A percentile compares a stretch with the other conserved stretches of the same genome.
These are phyloP conservation scores for Themeda triandra DNA, from an alignment of 176 grass and related monocot species.

Conservation along the genomic window DNA sequence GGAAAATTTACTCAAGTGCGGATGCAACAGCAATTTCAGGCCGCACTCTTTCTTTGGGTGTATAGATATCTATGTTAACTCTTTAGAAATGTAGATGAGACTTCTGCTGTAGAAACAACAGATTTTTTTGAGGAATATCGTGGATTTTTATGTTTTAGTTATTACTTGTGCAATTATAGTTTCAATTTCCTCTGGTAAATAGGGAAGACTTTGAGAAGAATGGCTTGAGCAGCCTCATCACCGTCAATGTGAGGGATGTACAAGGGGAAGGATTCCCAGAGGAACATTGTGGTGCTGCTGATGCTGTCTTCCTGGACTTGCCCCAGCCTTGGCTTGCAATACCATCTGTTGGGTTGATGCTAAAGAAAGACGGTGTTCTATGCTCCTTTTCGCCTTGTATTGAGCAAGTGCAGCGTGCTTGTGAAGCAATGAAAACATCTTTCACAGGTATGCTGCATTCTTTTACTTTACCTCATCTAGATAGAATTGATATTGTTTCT, in stretches of 20 bases:
- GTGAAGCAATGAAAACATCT: constrained; percentile 47
- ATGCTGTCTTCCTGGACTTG: constrained; percentile 86
- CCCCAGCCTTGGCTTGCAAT: constrained; percentile 89
- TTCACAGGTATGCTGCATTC: constrained; percentile 68
- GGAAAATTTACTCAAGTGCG: no score
- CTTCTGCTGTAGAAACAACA: no score
- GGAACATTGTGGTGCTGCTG: constrained; percentile 47
- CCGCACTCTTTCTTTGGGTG: no score
- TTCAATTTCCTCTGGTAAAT: no score
- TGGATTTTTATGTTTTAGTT: no score
- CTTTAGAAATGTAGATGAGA: no score
- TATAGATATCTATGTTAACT: no score
- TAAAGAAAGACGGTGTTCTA: constrained; percentile 71
- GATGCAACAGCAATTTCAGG: no score
- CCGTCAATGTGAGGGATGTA: constrained; percentile 70
- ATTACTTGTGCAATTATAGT: no score
- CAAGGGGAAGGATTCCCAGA: constrained; percentile 85
- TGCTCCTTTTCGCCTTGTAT: constrained; percentile 99
- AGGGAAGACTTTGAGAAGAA: no score
- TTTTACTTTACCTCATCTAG: background rate
- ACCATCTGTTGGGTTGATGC: constrained; percentile 53
- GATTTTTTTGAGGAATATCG: no score
- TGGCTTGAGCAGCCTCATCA: constrained; percentile 69
- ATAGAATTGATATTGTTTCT: background rate
- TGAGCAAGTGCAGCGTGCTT: constrained; percentile 87